Base-by-base conservation (phyloP, 192 early-diverging fungal species). In the Coemansia sp. region DNA sequence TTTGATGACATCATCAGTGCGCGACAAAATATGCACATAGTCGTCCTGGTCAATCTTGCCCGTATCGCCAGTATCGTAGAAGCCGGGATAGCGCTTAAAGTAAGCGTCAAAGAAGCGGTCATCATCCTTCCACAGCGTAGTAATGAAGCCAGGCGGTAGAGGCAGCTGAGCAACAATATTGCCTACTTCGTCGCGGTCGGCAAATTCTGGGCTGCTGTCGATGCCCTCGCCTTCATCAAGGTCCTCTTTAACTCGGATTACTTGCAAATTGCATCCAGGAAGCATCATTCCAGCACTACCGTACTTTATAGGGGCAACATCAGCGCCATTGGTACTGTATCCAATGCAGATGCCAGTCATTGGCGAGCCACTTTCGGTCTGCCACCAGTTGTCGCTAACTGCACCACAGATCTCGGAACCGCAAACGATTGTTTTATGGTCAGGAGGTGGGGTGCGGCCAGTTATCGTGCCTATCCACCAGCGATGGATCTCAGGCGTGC, bases 371-470 rank as follows among this genome's bases (percentile, higher is more conserved):
- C 85, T 88, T 51, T 94, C 93, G 0, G 93, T 93, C 43, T 89
- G 87, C 93, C 93, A 95, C 69, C 85, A 95, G 59, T 91, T 88
- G 71, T 95, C 93, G 53, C 86, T 83, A 6, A 93, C 81, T 38
- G 84, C 81, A 31, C 65, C 66, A 43, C 51, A 31, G 5, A 77
- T 50, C 2, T 66, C 67, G 6, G 79, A 50, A 12, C 56, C 64
- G 34, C 68, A 67, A 2, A 38, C 32, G 14, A 73, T 20, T 0
- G 57, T 58, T 3, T 40, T 20, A 1, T 57, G 54, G 8, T 62
- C 52, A 6, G 53, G 45, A 2, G 58, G 23, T 5, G 54, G 57
- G 9, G 20, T 31, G 39, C 61, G 61, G 0, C 69, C 76, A 3
- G 76, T 65, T 37, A 79, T 72, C 1, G 69, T 69, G 1, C 61